These are phyloP conservation scores for Aspergillus incahuasiensis DNA, from an alignment of 495 filamentous ascomycete genomes.

Conservation along the genomic window DNA sequence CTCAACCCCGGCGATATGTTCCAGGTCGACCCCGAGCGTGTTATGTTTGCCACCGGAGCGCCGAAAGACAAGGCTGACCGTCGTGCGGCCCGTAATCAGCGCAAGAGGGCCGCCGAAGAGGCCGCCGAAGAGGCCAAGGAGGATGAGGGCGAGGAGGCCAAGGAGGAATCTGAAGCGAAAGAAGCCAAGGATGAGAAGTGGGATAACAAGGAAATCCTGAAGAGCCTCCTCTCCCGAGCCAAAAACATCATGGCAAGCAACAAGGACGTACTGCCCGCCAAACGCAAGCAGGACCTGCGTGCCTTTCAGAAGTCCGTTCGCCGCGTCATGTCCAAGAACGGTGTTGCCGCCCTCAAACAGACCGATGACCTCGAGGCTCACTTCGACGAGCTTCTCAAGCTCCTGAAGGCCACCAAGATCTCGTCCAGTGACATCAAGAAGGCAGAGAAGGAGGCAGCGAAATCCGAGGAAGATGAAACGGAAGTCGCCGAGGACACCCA, in stretches of 20 bases:
- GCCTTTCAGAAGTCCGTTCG: slow-evolving; percentile 52
- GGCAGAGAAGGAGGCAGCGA: slow-evolving; percentile 6
- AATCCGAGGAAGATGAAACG: slow-evolving; percentile 9
- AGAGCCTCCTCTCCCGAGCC: slow-evolving; percentile 49
- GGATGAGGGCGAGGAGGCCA: slow-evolving; percentile 18
- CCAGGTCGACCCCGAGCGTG: slow-evolving; percentile 83
- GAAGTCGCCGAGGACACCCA: slow-evolving; percentile 15
- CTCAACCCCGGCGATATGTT: slow-evolving; percentile 98
- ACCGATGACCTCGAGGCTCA: slow-evolving; percentile 50
- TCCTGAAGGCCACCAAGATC: slow-evolving; percentile 37
- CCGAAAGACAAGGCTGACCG: slow-evolving; percentile 54
- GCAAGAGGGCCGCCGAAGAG: slow-evolving; percentile 16
- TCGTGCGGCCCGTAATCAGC: slow-evolving; percentile 33
- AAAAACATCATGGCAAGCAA: slow-evolving; percentile 47
- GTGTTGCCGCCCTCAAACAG: slow-evolving; percentile 36
- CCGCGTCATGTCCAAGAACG: slow-evolving; percentile 44
- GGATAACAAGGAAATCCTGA: slow-evolving; percentile 41
- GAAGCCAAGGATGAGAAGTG: slow-evolving; percentile 22
- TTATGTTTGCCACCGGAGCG: slow-evolving; percentile 79
- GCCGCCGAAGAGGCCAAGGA: slow-evolving; percentile 21
- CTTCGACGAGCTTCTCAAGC: slow-evolving; percentile 41
- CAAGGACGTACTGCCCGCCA: slow-evolving; percentile 49
- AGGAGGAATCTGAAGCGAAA: slow-evolving; percentile 23
- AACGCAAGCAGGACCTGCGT: slow-evolving; percentile 58
- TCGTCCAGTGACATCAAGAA: slow-evolving; percentile 28